A percentile compares a stretch with the other conserved stretches of the same genome.
Evolutionary conservation across 257 asterid genomes (phyloP).

Genomic region (Solanum chiquidenum): DNA sequence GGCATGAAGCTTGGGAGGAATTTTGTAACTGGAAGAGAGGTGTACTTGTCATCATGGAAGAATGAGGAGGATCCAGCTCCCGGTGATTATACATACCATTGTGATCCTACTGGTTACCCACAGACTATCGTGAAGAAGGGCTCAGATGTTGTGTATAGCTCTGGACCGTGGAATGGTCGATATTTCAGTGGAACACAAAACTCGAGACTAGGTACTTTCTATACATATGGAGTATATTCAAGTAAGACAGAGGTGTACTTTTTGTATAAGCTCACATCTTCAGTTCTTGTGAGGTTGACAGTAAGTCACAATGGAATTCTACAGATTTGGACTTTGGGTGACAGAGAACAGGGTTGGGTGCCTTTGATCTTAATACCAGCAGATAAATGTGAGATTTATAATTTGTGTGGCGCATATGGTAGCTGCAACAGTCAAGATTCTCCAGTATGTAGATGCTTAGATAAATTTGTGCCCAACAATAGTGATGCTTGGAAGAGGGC

Average conservation of each 20-base stretch:
- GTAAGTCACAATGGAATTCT: conserved; percentile 11
- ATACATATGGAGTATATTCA: not conserved
- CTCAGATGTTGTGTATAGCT: not conserved
- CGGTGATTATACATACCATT: conserved; percentile 9
- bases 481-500: conserved; percentile 5
- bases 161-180: conserved; percentile 25
- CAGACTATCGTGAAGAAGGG: conserved; percentile 2
- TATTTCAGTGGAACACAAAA: conserved; percentile 8
- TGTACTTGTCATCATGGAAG: conserved; percentile 28
- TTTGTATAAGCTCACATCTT: not conserved
- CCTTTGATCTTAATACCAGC: not conserved
- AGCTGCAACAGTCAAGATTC: conserved; percentile 10
- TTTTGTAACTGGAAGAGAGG: not conserved
- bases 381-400: conserved; percentile 26
- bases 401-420: conserved; percentile 31
- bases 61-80: conserved; percentile 25
- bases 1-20: conserved; percentile 6
- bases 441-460: conserved; percentile 24
- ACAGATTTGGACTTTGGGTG: conserved; percentile 20
- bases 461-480: conserved; percentile 17
- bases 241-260: conserved; percentile 14
- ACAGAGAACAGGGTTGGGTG: conserved; percentile 11
- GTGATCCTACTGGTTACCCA: conserved; percentile 19
- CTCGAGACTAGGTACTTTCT: not conserved
- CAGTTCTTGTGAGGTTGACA: conserved; percentile 8